Conservation (phyloP, 192 early-diverging fungal species). For the Thamnidium elegans region DNA sequence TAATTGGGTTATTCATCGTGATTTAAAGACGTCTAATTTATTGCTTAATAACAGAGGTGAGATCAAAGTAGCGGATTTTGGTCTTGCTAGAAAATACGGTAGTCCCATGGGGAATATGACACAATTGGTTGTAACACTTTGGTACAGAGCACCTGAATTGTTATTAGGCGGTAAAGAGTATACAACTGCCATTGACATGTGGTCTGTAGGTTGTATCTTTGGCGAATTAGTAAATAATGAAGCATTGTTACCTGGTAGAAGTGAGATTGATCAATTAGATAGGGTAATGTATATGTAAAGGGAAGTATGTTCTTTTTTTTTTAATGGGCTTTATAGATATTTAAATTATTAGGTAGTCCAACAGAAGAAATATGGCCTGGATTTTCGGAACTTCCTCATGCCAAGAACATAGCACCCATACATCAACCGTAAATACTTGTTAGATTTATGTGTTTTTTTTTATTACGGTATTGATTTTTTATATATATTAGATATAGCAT, state of each 20-base stretch:
- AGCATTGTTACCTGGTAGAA: constrained; percentile 77
- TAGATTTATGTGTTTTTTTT: neutral
- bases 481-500: constrained; percentile 40
- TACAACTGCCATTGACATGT: constrained; percentile 76
- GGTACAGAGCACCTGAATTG: constrained; percentile 70
- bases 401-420: constrained; percentile 72
- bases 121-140: constrained; percentile 65
- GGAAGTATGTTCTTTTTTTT: neutral
- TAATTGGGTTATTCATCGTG: constrained; percentile 69
- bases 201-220: constrained; percentile 97
- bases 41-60: constrained; percentile 57
- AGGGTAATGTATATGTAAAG: constrained; percentile 38
- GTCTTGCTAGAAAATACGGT: constrained; percentile 61
- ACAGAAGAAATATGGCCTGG: constrained; percentile 74
- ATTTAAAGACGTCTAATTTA: constrained; percentile 65
- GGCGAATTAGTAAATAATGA: constrained; percentile 85
- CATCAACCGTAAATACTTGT: constrained; percentile 53
- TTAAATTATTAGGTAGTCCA: constrained; percentile 86
- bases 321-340: constrained; percentile 55
- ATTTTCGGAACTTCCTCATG: constrained; percentile 60
- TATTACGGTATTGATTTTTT: neutral
- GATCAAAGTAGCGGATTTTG: constrained; percentile 72
- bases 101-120: constrained; percentile 64
- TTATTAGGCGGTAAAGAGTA: constrained; percentile 60
- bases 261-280: constrained; percentile 77